Evolutionary conservation across 805 yeast species (phyloP), one percentile per base, ranked within the genome.

Genomic region (Starmerella etchellsii): DNA sequence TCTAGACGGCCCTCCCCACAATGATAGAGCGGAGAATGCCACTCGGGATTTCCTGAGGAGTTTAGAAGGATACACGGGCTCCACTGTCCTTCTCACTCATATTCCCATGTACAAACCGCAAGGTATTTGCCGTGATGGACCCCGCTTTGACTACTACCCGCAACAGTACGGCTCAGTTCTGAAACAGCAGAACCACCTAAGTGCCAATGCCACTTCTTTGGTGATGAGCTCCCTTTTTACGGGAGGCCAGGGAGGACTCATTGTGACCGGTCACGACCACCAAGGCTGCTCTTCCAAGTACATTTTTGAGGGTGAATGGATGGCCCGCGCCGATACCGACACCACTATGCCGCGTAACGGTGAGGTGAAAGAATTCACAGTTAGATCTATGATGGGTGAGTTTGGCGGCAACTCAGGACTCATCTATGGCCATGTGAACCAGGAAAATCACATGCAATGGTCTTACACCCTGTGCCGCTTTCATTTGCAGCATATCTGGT

Each of bases 331-430:
- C 21, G 21, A 23, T 11, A 59, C 36, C 13, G 8, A 9, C 16
- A 6, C 35, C 5, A 10, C 25, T 6, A n/a, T 6, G n/a, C 36
- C 36, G 9, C 20, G 7, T 4, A 20, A 6, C 13, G 26, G 26
- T 22, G 31, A 30, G 15, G 31, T 48, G 11, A 16, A 37, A 9
- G 97, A 88, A 60, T 65, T 81, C 42, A 88, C 94, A 0, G 95
- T 91, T 19, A 67, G 87, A 42, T 75, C 95, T 15, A 81, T 88
- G 76, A 91, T 91, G 97, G 98, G 98, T 15, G 95, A 91, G 55
- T 91, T 67, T 53, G 81, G 78, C 43, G 98, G 98, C 2, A 81
- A 80, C 52, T 72, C 85, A 2, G 98, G 97, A 0, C 61, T 91
- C 11, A 61, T 91, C 49, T 78, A 85, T 1, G 96, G 94, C 2